Evolutionary conservation across 1,139 yeast genomes (phyloP), one percentile per base, ranked within the genome.

Genomic region (Saccharomyces hybrid): DNA sequence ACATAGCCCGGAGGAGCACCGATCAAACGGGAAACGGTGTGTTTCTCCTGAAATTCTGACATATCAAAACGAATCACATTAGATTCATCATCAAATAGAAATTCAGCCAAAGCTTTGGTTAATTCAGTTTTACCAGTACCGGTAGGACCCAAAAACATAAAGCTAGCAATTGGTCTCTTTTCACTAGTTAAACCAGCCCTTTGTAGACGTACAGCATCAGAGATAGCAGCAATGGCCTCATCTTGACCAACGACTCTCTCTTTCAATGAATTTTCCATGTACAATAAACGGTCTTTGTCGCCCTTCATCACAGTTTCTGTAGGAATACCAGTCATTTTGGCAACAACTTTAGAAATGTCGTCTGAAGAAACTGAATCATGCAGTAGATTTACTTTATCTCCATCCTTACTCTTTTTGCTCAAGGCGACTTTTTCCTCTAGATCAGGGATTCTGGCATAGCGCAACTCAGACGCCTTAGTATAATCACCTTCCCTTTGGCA

Each of bases 1-100:
- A 93, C 97, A 69, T 93, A 93, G 7, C 98, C 97, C n/a, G 99
- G 99, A 6, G 99, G 99, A 0, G 98, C 93, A 50, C 99, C 99
- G 63, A 93, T 89, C 57, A 93, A 78, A 61, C 97, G 80, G 44
- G 96, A 86, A 9, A 91, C 83, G 0, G 96, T 79, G 70, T 90
- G 97, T 68, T 88, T 87, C 68, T 93, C 99, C 73, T 91, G 98
- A 71, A 91, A 93, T 70, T 93, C 99, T 26, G 96, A 88, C 98
- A 93, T 93, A 70, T 93, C 99, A 69, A 93, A 91, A 61, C 98
- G 78, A 34, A 90, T 82, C 30, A 93, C 91, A 5, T 96, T 81
- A 49, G 82, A 78, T 64, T 88, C 90, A 70, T 91, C 93, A 66
- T 90, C 93, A 72, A 93, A 93, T 62, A 93, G 73, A 64, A 93